Base-by-base conservation (phyloP, 2,329 filamentous ascomycete species). In the Knufia fluminis region DNA sequence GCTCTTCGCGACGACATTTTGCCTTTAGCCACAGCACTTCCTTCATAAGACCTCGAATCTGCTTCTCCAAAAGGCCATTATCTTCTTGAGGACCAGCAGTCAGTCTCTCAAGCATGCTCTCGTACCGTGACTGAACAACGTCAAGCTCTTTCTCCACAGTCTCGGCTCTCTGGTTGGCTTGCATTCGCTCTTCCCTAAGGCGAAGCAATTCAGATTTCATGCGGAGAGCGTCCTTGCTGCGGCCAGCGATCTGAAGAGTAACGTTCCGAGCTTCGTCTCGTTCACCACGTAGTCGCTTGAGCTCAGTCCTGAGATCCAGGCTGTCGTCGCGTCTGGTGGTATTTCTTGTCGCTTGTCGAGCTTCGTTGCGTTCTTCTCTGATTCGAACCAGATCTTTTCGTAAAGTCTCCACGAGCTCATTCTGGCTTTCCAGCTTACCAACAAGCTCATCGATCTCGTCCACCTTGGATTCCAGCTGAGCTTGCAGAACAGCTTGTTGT, bases 21-120 rank as follows among this genome's bases (percentile, higher is more conserved):
- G 87, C 86, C 60, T 89, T 81, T 65, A 97, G 80, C 81, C 86
- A 97, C 61, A 89, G 79, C 64, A 97, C 91, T 68, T 97, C 90
- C 69, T 92, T 85, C 47, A 80, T 79, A 62, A 97, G 75, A 16
- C 91, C 91, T 57, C 82, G 80, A 47, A 96, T 79, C 60, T 88
- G 81, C 40, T 83, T 80, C 44, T 76, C 72, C 63, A 72, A 61
- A 57, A 66, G 59, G 64, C 72, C 70, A 57, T 69, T 71, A 59
- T 67, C 68, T 59, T 67, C 64, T 57, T 59, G 32, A 60, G 68
- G 35, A 20, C 51, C 53, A 12, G 58, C 58, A 39, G 61, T 62
- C 12, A 71, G 60, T 47, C 72, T 73, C 52, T 76, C 71, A 16
- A 76, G 67, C 12, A 77, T 75, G 20, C 80, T 74, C 61, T 88